Evolutionary conservation across 495 filamentous ascomycete genomes (phyloP).

Genomic region (Neurospora intermedia): DNA sequence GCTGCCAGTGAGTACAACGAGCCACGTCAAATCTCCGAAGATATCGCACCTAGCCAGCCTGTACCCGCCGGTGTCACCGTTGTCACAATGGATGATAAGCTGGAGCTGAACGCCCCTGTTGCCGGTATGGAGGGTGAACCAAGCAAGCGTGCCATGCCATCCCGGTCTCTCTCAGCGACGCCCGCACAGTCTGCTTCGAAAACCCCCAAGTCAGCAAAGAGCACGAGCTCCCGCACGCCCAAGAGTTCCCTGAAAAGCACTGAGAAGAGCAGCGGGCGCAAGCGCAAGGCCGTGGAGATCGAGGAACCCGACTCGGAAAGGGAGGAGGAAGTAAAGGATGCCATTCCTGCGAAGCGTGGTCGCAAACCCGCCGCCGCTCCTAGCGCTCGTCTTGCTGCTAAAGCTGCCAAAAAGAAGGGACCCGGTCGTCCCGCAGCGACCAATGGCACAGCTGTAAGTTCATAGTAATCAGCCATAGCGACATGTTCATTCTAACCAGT

Average conservation of each 20-base stretch:
- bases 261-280: constrained; percentile 12
- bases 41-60: neutral
- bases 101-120: constrained; percentile 1
- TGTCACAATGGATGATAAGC: constrained; percentile 8
- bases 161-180: constrained; percentile 3
- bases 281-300: constrained; percentile 15
- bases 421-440: constrained; percentile 8
- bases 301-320: constrained; percentile 1
- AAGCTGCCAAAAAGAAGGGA: constrained; percentile 13
- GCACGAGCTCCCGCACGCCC: constrained; percentile 1
- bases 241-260: neutral
- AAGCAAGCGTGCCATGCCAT: constrained; percentile 14
- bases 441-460: constrained; percentile 10
- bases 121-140: constrained; percentile 1
- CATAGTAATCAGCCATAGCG: too few species aligned
- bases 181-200: constrained; percentile 9
- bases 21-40: neutral
- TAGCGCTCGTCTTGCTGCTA: constrained; percentile 18
- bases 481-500: neutral
- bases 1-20: neutral
- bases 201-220: constrained; percentile 14
- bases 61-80: constrained; percentile 10
- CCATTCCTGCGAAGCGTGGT: constrained; percentile 9
- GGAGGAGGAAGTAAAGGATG: neutral
- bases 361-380: constrained; percentile 10